phyloP scores from a whole-genome alignment of 108 stramenopile species.

The Fragilaria crotonensis region DNA sequence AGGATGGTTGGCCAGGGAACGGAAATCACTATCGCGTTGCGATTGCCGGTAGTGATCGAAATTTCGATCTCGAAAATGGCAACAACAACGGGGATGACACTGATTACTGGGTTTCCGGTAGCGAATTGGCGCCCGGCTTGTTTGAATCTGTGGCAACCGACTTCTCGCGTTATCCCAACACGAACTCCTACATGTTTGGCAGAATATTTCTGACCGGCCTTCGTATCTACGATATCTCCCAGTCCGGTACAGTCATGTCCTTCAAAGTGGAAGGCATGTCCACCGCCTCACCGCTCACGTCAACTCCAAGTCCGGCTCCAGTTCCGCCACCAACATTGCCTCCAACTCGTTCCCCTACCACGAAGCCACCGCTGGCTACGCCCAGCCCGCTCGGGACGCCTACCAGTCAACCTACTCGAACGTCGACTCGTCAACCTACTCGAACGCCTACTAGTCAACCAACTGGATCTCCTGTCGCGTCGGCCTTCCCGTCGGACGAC shows the following conservation, averaged over 20 bases:
- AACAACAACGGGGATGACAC: slow-evolving; percentile 20
- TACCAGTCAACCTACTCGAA: not conserved
- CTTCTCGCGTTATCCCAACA: slow-evolving; percentile 34
- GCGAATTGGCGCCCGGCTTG: slow-evolving; percentile 5
- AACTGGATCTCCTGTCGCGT: no score
- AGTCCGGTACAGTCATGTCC: no score
- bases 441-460: not conserved
- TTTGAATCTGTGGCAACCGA: not conserved
- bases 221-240: slow-evolving; percentile 21
- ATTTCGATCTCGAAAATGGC: slow-evolving; percentile 50
- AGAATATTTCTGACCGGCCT: slow-evolving; percentile 20
- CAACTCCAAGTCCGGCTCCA: not conserved
- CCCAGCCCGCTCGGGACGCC: not conserved
- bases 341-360: no score
- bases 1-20: slow-evolving; percentile 39
- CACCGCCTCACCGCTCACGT: not conserved
- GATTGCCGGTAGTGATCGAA: slow-evolving; percentile 48
- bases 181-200: slow-evolving; percentile 38
- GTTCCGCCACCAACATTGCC: not conserved
- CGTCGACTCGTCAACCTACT: not conserved
- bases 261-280: no score
- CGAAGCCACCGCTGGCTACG: not conserved
- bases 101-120: slow-evolving; percentile 12
- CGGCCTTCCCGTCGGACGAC: no score
- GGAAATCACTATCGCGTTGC: slow-evolving; percentile 52